These are phyloP conservation scores for Saccharomyces hybrid DNA, from an alignment of 1,139 yeast species.

Conservation along the genomic window DNA sequence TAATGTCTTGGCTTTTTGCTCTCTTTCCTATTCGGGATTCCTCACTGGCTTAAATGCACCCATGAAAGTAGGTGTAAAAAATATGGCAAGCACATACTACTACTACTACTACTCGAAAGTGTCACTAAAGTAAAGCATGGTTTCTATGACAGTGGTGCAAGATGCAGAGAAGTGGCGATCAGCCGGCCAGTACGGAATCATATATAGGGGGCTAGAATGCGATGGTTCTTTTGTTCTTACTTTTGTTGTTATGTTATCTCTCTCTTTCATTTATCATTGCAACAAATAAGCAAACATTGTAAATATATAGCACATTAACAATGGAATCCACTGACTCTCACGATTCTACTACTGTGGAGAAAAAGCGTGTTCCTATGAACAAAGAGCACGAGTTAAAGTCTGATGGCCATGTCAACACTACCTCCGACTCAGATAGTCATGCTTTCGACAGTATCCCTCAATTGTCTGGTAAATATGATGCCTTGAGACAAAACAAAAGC, in stretches of 20 bases:
- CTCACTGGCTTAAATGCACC: not conserved
- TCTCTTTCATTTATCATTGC: not conserved
- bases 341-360: not conserved
- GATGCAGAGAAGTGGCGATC: not conserved
- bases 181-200: no score
- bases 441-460: not conserved
- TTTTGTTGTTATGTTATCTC: not conserved
- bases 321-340: not conserved
- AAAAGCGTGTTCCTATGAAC: not conserved
- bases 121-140: not conserved
- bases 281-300: not conserved
- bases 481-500: not conserved
- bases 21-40: not conserved
- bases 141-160: not conserved
- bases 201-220: not conserved
- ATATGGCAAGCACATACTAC: not conserved
- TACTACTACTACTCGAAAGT: not conserved
- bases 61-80: not conserved
- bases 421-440: not conserved
- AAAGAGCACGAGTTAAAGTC: not conserved
- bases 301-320: not conserved
- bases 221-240: not conserved
- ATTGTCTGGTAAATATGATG: not conserved
- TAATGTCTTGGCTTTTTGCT: not conserved
- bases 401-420: not conserved